Conservation (phyloP, 2,329 filamentous ascomycete genomes). For the Diaporthe citri region DNA sequence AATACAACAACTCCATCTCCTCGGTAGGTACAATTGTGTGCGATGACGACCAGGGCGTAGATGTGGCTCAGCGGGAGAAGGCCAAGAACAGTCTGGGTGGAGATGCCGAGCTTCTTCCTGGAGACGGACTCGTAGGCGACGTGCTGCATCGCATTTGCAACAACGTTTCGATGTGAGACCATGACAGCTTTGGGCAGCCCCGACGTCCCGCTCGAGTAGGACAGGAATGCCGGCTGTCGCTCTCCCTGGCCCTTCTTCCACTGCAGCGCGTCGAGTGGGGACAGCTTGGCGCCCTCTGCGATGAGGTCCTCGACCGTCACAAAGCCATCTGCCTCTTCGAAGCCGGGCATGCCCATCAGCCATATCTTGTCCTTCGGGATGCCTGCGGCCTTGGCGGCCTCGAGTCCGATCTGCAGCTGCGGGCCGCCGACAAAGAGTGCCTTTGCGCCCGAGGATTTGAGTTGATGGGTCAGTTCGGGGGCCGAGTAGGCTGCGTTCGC, state of each 20-base stretch:
- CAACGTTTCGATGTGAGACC: constrained; percentile 84
- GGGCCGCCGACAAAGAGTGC: constrained; percentile 79
- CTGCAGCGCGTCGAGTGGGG: constrained; percentile 65
- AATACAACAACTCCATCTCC: constrained; percentile 80
- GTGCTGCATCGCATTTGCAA: constrained; percentile 79
- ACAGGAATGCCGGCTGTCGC: constrained; percentile 79
- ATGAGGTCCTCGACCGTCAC: constrained; percentile 77
- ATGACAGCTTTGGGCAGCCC: constrained; percentile 88
- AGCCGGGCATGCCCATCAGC: constrained; percentile 76
- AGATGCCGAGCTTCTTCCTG: constrained; percentile 53
- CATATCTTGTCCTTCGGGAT: constrained; percentile 76
- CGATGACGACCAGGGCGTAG: constrained; percentile 80
- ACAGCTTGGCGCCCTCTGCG: constrained; percentile 67
- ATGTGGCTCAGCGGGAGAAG: constrained; percentile 87
- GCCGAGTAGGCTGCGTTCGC: constrained; percentile 82
- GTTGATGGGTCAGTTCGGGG: constrained; percentile 77
- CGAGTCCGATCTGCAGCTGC: constrained; percentile 72
- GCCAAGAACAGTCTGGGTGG: constrained; percentile 67
- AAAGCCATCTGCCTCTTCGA: constrained; percentile 63
- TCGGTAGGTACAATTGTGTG: constrained; percentile 73
- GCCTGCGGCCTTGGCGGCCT: constrained; percentile 72
- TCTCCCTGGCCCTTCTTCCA: constrained; percentile 76
- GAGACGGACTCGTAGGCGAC: constrained; percentile 56
- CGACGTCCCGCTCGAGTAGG: constrained; percentile 85
- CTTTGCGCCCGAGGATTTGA: constrained; percentile 76